Conservation (phyloP, 2,329 filamentous ascomycete species). For the Endoconidiophora laricicola region DNA sequence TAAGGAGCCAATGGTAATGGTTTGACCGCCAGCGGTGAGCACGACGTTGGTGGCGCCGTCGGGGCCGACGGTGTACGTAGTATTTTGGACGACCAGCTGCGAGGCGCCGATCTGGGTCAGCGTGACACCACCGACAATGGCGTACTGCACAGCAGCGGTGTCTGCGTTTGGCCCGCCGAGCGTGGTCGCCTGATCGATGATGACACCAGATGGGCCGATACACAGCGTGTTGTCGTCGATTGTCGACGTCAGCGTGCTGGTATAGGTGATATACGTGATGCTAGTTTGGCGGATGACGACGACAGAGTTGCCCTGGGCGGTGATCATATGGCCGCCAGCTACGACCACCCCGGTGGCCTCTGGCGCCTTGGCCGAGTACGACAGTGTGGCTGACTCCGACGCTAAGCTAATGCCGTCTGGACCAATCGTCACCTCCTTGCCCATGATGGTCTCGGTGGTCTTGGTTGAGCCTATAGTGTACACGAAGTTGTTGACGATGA, state of each 20-base stretch:
- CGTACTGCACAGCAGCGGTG: constrained; percentile 24
- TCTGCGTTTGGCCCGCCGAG: constrained; percentile 27
- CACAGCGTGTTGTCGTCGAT: constrained; percentile 35
- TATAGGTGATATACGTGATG: constrained; percentile 27
- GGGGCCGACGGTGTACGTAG: constrained; percentile 35
- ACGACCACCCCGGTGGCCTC: constrained; percentile 28
- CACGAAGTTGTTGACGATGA: constrained; percentile 26
- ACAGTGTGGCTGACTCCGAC: constrained; percentile 21
- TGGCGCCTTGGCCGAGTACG: constrained; percentile 19
- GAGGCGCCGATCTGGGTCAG: constrained; percentile 33
- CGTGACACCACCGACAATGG: constrained; percentile 35
- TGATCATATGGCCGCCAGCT: constrained; percentile 31
- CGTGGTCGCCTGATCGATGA: constrained; percentile 23
- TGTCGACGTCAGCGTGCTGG: constrained; percentile 21
- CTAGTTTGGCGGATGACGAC: constrained; percentile 27
- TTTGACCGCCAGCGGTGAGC: constrained; percentile 25
- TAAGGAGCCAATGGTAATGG: constrained; percentile 31
- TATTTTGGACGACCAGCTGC: constrained; percentile 31
- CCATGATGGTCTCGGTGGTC: constrained; percentile 18
- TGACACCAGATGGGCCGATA: constrained; percentile 30
- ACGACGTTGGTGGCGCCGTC: constrained; percentile 29
- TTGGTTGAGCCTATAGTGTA: constrained; percentile 27
- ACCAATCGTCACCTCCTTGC: constrained; percentile 21
- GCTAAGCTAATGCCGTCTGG: constrained; percentile 20
- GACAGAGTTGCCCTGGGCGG: constrained; percentile 25